A percentile compares a stretch with the other conserved stretches of the same genome.
phyloP scores from a whole-genome alignment of 805 yeast genomes.

The Saccharomycopsis fermentans region DNA sequence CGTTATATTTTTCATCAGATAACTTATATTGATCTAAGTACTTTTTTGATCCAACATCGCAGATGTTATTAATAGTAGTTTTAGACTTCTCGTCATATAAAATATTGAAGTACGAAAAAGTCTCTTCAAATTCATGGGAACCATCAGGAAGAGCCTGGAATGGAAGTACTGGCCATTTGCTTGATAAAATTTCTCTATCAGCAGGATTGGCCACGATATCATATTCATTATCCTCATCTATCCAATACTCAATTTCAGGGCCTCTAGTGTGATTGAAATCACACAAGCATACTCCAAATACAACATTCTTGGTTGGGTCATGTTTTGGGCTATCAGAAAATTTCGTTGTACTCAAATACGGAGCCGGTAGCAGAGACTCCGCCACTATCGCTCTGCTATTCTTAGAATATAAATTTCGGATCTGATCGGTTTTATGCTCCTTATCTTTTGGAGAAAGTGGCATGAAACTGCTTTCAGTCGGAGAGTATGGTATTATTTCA shows the following conservation, averaged over 20 bases:
- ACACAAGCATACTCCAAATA: slow-evolving; percentile 80
- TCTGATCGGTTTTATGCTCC: slow-evolving; percentile 9
- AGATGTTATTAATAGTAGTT: slow-evolving; percentile 34
- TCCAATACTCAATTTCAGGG: slow-evolving; percentile 92
- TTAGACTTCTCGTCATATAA: slow-evolving; percentile 50
- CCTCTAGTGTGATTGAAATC: slow-evolving; percentile 91
- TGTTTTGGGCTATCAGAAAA: slow-evolving; percentile 14
- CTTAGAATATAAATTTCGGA: slow-evolving; percentile 6
- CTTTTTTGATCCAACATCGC: slow-evolving; percentile 17
- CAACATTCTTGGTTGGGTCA: slow-evolving; percentile 25
- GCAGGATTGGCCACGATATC: slow-evolving; percentile 27
- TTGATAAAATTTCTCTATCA: slow-evolving; percentile 22
- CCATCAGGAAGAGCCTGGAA: slow-evolving; percentile 97
- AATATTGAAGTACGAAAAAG: slow-evolving; percentile 82
- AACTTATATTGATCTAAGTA: slow-evolving; percentile 22
- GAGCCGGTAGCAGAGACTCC: slow-evolving; percentile 13
- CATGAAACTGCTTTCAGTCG: not conserved
- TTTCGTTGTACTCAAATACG: slow-evolving; percentile 7
- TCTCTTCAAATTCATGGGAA: slow-evolving; percentile 86
- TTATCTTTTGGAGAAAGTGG: slow-evolving; percentile 15
- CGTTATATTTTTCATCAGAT: slow-evolving; percentile 30
- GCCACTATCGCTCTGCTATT: slow-evolving; percentile 2
- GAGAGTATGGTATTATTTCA: not conserved
- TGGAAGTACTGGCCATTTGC: slow-evolving; percentile 77
- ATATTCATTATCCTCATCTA: slow-evolving; percentile 36